Evolutionary conservation across 371 early-diverging fungal genomes (phyloP), one percentile per base, ranked within the genome.

Genomic region (Syncephalastrum monosporum): DNA sequence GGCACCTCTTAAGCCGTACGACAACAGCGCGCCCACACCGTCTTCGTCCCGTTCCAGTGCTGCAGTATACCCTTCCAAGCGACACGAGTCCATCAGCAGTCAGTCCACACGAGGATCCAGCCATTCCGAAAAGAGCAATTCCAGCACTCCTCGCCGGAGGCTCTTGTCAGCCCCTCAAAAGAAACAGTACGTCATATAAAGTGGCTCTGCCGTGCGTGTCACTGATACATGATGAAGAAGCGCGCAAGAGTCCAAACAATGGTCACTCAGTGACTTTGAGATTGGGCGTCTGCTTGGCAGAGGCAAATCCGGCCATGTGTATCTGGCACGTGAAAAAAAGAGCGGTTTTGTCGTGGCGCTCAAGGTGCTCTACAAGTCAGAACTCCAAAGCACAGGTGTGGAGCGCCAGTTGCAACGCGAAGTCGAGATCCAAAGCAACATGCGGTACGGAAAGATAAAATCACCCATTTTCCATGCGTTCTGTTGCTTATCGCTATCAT

Each of bases 291-390:
- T 91, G 0, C 74, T 99, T 5, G 99, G 99, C 23, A 87, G 89
- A 66, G 99, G 99, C 7, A 95, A 95, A 61, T 99, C 99, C 80
- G 99, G 99, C 1, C 87, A 93, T 29, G 99, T 99, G 0, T 99
- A 97, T 75, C 76, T 97, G 17, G 99, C 98, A 14, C 84, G 91
- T 56, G 97, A 99, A 71, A 95, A 88, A 64, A 76, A 76, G 56
- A 84, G 83, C 43, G 92, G 91, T n/a, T 96, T 86, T 64, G 82
- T 98, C 42, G 90, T 94, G 19, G 95, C 98, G 3, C 83, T 98
- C 55, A 99, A 98, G 68, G 89, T 97, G 5, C 61, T 99, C 41
- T 82, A 86, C 57, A 99, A 99, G 71, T 49, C 68, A 6, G 94
- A 96, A 64, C 77, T 99, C 0, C 64, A 83, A 23, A 74, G 56